Conservation (phyloP, 2,329 filamentous ascomycete species). For the Fusarium cyanostomum region DNA sequence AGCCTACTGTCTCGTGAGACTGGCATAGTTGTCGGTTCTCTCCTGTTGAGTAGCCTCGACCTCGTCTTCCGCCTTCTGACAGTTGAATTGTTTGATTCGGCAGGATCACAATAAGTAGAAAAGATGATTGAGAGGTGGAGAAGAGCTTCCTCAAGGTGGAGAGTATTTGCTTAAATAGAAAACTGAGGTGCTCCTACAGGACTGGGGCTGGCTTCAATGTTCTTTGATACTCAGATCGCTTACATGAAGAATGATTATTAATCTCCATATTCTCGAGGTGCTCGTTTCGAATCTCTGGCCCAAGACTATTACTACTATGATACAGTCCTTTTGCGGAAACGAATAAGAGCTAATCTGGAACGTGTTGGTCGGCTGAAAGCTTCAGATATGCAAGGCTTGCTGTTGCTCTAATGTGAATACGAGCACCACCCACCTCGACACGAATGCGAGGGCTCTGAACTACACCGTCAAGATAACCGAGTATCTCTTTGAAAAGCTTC, state of each 20-base stretch:
- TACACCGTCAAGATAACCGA: background rate
- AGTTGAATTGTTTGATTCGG: rapidly evolving
- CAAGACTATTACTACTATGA: background rate
- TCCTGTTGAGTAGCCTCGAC: conserved; percentile 74
- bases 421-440: background rate
- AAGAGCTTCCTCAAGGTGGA: background rate
- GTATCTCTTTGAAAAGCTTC: background rate
- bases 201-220: background rate
- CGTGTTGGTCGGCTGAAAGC: background rate
- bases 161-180: conserved; percentile 19
- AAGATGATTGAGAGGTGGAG: background rate
- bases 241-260: background rate
- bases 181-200: background rate
- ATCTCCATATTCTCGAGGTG: background rate
- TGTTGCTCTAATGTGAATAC: conserved; percentile 25
- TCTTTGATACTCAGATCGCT: conserved; percentile 7
- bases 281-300: background rate
- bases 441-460: conserved; percentile 24
- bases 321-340: conserved; percentile 26
- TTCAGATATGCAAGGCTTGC: background rate
- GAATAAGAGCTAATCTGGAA: conserved; percentile 17
- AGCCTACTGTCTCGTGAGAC: conserved; percentile 83
- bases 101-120: rapidly evolving
- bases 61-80: conserved; percentile 69
- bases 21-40: conserved; percentile 84